A percentile compares a stretch with the other conserved stretches of the same genome.
Evolutionary conservation across 768 basidiomycete genomes (phyloP).

Genomic region (Fibroporia radiculosa): DNA sequence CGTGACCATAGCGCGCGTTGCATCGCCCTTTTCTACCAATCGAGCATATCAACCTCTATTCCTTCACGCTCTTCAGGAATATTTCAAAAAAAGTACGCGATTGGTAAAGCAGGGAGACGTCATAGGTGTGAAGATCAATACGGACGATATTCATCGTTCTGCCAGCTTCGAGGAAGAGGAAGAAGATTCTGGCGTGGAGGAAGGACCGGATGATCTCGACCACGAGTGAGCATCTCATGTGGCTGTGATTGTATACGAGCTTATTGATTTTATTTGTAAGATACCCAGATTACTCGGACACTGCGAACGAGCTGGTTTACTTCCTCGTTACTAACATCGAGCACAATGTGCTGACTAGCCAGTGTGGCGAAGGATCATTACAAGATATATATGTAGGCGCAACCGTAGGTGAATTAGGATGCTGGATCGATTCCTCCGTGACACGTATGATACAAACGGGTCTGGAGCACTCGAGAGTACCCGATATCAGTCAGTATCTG

Average conservation of each 20-base stretch:
- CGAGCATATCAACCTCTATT: conserved; percentile 56
- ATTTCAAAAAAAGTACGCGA: conserved; percentile 48
- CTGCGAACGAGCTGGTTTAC: conserved; percentile 47
- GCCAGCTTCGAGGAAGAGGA: conserved; percentile 1
- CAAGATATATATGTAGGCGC: conserved; percentile 48
- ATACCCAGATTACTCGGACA: not conserved
- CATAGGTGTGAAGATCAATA: conserved; percentile 56
- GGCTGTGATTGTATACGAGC: not conserved
- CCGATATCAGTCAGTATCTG: conserved; percentile 41
- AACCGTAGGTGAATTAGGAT: conserved; percentile 68
- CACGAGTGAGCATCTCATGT: not conserved
- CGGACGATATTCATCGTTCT: conserved; percentile 29
- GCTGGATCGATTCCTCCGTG: conserved; percentile 65
- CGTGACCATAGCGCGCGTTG: conserved; percentile 73
- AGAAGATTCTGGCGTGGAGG: conserved; percentile 6
- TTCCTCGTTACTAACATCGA: conserved; percentile 79
- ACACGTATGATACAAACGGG: conserved; percentile 81
- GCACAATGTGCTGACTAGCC: conserved; percentile 42
- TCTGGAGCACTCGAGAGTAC: conserved; percentile 57
- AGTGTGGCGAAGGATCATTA: conserved; percentile 25
- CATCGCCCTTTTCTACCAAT: conserved; percentile 63
- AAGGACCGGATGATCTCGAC: not conserved
- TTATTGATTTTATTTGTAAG: conserved; percentile 1
- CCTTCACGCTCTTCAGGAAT: conserved; percentile 49
- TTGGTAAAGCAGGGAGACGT: conserved; percentile 71